phyloP scores from a whole-genome alignment of 371 early-diverging fungal genomes.

The Mortierella sp. region DNA sequence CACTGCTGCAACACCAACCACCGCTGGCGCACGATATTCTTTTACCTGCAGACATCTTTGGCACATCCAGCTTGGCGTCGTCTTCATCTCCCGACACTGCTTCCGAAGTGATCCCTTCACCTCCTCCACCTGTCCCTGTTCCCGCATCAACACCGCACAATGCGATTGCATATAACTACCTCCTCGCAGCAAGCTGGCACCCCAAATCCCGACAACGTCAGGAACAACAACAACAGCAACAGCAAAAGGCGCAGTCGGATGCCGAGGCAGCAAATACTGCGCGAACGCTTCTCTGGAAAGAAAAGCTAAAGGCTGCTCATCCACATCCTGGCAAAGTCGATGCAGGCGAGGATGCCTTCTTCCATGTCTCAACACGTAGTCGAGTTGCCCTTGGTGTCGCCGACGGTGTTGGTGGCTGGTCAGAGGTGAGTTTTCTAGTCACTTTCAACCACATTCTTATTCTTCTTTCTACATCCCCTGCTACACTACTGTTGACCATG shows the following conservation, averaged over 20 bases:
- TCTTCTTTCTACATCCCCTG: background rate
- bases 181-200: slow-evolving; percentile 38
- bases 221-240: slow-evolving; percentile 11
- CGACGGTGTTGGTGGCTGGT: slow-evolving; percentile 78
- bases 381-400: slow-evolving; percentile 74
- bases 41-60: slow-evolving; percentile 16
- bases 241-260: slow-evolving; percentile 1
- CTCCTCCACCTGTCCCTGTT: background rate
- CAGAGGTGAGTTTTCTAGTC: slow-evolving; percentile 57
- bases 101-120: background rate
- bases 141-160: background rate
- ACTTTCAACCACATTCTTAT: background rate
- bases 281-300: background rate
- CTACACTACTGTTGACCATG: background rate
- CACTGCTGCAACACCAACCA: background rate
- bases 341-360: slow-evolving; percentile 79
- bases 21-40: slow-evolving; percentile 12
- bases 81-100: slow-evolving; percentile 6
- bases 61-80: background rate
- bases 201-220: slow-evolving; percentile 18
- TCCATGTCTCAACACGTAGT: slow-evolving; percentile 66
- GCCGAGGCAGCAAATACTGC: slow-evolving; percentile 19
- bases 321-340: slow-evolving; percentile 66
- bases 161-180: slow-evolving; percentile 32
- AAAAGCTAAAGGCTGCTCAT: slow-evolving; percentile 3